phyloP scores from a whole-genome alignment of 768 basidiomycete species.

The Candolleomyces aberdarensis region DNA sequence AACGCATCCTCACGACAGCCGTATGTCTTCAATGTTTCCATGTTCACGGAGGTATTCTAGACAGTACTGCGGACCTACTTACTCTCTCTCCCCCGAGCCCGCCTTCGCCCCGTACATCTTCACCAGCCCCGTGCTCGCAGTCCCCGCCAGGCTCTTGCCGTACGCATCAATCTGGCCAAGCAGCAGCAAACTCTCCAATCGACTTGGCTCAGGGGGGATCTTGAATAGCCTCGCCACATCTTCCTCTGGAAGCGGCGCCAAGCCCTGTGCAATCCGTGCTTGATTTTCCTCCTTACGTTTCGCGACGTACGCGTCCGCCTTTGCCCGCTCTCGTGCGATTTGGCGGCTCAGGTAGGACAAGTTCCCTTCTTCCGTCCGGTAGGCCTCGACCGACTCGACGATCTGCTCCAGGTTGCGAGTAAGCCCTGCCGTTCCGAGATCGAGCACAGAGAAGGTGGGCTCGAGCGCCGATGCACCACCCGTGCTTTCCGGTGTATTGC shows the following conservation, averaged over 20 bases:
- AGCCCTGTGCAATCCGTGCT: conserved; percentile 72
- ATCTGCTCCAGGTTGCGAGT: conserved; percentile 81
- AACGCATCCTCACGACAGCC: not conserved
- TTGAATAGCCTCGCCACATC: conserved; percentile 82
- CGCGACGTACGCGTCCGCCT: conserved; percentile 74
- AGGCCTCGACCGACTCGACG: conserved; percentile 79
- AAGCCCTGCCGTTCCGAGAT: conserved; percentile 67
- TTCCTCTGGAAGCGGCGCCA: conserved; percentile 85
- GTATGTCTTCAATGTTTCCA: not conserved
- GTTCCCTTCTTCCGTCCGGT: conserved; percentile 90
- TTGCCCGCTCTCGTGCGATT: conserved; percentile 79
- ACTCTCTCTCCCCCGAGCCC: conserved; percentile 15
- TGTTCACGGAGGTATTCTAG: not conserved
- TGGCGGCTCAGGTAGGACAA: conserved; percentile 85
- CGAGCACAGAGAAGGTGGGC: conserved; percentile 64
- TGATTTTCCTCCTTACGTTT: conserved; percentile 91
- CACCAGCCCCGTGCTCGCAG: conserved; percentile 63
- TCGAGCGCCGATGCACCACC: conserved; percentile 40
- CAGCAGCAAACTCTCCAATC: conserved; percentile 82
- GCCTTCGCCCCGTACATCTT: conserved; percentile 75
- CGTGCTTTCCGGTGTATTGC: conserved; percentile 31
- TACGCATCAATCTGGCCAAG: conserved; percentile 87
- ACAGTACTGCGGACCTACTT: not conserved
- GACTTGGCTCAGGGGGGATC: conserved; percentile 84
- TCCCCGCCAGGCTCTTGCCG: conserved; percentile 70